A percentile compares a stretch with the other conserved stretches of the same genome.
Evolutionary conservation across 768 basidiomycete genomes (phyloP).

Genomic region (Dictyophora rubrovolvata): DNA sequence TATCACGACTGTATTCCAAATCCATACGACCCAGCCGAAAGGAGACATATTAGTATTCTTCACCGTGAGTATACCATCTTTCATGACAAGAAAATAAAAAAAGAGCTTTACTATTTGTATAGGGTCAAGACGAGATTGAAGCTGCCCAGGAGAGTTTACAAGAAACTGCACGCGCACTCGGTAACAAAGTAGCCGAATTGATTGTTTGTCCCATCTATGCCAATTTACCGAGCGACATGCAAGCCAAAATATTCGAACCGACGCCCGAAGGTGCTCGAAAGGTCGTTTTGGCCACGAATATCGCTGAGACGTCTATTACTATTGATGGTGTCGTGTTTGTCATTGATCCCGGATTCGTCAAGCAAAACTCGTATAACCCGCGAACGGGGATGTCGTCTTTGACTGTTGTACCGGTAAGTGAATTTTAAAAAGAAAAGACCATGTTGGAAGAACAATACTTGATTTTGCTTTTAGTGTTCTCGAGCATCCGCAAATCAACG

Average conservation of each 20-base stretch:
- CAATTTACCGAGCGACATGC: slow-evolving; percentile 98
- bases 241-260: slow-evolving; percentile 98
- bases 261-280: slow-evolving; percentile 95
- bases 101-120: too few species aligned
- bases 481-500: slow-evolving; percentile 95
- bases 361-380: slow-evolving; percentile 98
- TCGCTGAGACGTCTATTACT: slow-evolving; percentile 99
- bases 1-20: slow-evolving; percentile 97
- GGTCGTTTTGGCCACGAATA: slow-evolving; percentile 96
- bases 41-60: slow-evolving; percentile 97
- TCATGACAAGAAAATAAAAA: too few species aligned
- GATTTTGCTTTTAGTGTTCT: slow-evolving; percentile 57
- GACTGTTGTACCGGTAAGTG: slow-evolving; percentile 83
- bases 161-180: slow-evolving; percentile 89
- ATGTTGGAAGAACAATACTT: not conserved
- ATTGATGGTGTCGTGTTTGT: slow-evolving; percentile 99
- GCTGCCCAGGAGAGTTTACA: slow-evolving; percentile 92
- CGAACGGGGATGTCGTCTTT: slow-evolving; percentile 97
- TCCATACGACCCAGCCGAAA: slow-evolving; percentile 95
- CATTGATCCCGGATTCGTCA: slow-evolving; percentile 98
- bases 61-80: slow-evolving; percentile 45
- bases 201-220: slow-evolving; percentile 98
- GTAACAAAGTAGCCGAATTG: slow-evolving; percentile 91
- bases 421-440: not conserved
- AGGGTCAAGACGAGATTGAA: slow-evolving; percentile 99